Evolutionary conservation across 2,329 filamentous ascomycete genomes (phyloP), one percentile per base, ranked within the genome.

Genomic region (Colletotrichum lindemuthianum): DNA sequence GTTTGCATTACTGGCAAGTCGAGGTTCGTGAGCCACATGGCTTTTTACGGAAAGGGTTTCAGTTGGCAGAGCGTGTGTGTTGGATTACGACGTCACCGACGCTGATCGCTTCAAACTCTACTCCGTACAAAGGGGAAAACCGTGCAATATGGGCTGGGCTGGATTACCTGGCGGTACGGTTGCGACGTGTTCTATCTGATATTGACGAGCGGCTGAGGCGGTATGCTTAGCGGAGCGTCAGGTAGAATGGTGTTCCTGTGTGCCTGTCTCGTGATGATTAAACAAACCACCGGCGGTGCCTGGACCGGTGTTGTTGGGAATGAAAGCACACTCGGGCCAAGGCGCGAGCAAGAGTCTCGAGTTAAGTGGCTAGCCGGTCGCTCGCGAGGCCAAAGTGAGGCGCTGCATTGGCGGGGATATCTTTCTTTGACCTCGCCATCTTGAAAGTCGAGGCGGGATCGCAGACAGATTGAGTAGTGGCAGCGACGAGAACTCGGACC

Each of bases 401-500:
- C 24, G 24, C 24, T 24, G 24, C 24, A 4, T 4, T 24, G 24
- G 24, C 24, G 4, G 24, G 24, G 24, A 24, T 24, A 24, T 24
- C 24, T 24, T 24, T n/a, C 34, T 36, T 45, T 45, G 51, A n/a
- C 24, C 24, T 49, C 45, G 24, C 44, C 44, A 58, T 58, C 45
- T 41, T 36, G 44, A 43, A 50, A 58, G 41, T 37, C 36, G 44
- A 10, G n/a, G 40, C 15, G 16, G 41, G 52, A 47, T 45, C 52
- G 33, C 33, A 37, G 41, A 33, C 24, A 24, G 24, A 24, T 24
- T 24, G 24, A 24, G 24, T 24, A 24, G 39, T 10, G 39, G 55
- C 47, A 50, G 55, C 47, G 47, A 58, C 45, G 45, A 58, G 4
- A 24, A 58, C 45, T 58, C 45, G 55, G 55, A 43, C 55, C 55